Conservation (phyloP, 805 yeast genomes). For the Metschnikowia gelsemii region DNA sequence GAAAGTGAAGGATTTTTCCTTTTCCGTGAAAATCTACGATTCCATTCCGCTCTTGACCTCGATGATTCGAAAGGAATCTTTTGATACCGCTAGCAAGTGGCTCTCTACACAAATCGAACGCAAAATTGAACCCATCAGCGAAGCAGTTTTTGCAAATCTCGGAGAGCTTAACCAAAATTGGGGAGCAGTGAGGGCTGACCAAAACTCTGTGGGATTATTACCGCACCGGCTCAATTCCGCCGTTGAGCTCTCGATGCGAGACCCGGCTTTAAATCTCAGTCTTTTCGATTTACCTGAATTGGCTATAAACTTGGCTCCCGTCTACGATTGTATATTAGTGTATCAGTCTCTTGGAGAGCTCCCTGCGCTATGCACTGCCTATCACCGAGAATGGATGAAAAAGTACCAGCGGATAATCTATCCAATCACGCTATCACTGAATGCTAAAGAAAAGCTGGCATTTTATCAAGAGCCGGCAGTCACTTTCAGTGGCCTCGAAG, state of each 20-base stretch:
- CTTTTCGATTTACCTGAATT: constrained; percentile 44
- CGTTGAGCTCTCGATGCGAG: constrained; percentile 75
- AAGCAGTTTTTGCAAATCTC: constrained; percentile 52
- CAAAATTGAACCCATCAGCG: constrained; percentile 60
- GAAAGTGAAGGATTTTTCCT: constrained; percentile 70
- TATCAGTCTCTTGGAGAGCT: constrained; percentile 69
- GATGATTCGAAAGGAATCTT: constrained; percentile 71
- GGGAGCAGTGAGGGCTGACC: constrained; percentile 47
- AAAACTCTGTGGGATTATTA: constrained; percentile 40
- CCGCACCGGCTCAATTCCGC: constrained; percentile 79
- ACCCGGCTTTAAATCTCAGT: constrained; percentile 48
- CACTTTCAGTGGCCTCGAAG: constrained; percentile 28
- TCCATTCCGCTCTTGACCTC: constrained; percentile 75
- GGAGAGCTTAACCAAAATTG: constrained; percentile 58
- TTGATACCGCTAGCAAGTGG: constrained; percentile 64
- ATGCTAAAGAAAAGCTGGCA: constrained; percentile 25
- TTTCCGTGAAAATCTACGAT: constrained; percentile 67
- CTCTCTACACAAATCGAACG: constrained; percentile 59
- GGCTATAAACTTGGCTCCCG: constrained; percentile 61
- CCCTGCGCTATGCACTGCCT: constrained; percentile 58
- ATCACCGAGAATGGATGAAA: constrained; percentile 67
- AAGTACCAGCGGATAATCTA: constrained; percentile 71
- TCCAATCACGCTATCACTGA: constrained; percentile 48
- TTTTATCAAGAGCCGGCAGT: constrained; percentile 33
- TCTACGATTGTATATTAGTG: constrained; percentile 81